A percentile compares a stretch with the other conserved stretches of the same genome.
phyloP scores from a whole-genome alignment of 1,139 yeast species.

The Spencermartinsiella ligniputridi region DNA sequence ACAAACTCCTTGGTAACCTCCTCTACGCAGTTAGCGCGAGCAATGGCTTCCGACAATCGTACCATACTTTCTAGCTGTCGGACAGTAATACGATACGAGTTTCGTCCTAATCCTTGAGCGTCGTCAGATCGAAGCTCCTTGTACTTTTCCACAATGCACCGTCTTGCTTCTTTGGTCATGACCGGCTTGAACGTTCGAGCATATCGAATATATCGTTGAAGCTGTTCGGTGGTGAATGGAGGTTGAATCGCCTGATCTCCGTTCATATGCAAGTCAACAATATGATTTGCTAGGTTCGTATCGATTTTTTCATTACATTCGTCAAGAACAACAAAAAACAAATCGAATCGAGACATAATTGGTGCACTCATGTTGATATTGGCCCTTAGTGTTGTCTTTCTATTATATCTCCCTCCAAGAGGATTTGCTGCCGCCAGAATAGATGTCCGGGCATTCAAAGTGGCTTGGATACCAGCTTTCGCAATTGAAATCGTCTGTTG shows the following conservation, averaged over 20 bases:
- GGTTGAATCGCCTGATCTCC: constrained; percentile 89
- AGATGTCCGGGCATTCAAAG: constrained; percentile 92
- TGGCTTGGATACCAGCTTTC: constrained; percentile 97
- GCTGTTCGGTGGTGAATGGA: constrained; percentile 84
- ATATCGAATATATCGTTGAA: constrained; percentile 82
- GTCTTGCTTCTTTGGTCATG: constrained; percentile 78
- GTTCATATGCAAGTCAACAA: constrained; percentile 87
- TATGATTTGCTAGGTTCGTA: constrained; percentile 84
- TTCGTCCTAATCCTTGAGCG: constrained; percentile 83
- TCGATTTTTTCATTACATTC: constrained; percentile 92
- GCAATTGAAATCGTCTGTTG: constrained; percentile 98
- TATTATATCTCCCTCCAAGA: constrained; percentile 88
- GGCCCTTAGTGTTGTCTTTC: constrained; percentile 77
- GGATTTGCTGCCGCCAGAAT: constrained; percentile 98
- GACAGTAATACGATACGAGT: constrained; percentile 89
- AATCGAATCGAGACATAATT: constrained; percentile 95
- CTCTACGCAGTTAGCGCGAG: constrained; percentile 93
- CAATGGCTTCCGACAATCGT: constrained; percentile 92
- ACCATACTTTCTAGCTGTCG: constrained; percentile 93
- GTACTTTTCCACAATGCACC: constrained; percentile 70
- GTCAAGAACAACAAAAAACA: constrained; percentile 90
- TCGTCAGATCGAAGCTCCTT: constrained; percentile 87
- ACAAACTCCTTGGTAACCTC: constrained; percentile 84
- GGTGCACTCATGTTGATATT: constrained; percentile 98
- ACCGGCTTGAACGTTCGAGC: constrained; percentile 92